Conservation (phyloP, 2,329 filamentous ascomycete genomes). For the Beauveria brongniartii region DNA sequence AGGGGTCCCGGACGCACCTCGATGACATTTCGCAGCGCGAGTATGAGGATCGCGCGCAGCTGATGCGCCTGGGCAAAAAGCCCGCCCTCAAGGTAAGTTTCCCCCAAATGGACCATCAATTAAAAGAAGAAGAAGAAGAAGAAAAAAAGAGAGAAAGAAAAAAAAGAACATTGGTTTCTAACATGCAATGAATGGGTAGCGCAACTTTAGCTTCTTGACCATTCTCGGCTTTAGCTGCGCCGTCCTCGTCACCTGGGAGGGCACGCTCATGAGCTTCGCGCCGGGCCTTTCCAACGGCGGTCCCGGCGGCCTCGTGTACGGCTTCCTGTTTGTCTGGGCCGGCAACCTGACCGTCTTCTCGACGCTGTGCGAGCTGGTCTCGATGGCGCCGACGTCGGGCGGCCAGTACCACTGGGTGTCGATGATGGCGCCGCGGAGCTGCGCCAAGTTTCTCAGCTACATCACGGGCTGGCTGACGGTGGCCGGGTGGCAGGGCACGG, state of each 20-base stretch:
- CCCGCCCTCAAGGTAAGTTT: conserved; percentile 1
- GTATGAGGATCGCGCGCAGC: conserved; percentile 2
- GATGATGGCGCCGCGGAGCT: conserved; percentile 37
- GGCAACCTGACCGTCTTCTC: conserved; percentile 37
- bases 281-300: conserved; percentile 40
- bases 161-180: background rate
- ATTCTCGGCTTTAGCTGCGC: conserved; percentile 46
- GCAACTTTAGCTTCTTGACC: conserved; percentile 41
- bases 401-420: conserved; percentile 56
- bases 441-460: conserved; percentile 47
- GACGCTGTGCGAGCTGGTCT: conserved; percentile 32
- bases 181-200: conserved; percentile 17
- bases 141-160: background rate
- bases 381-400: conserved; percentile 41
- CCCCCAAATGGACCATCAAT: no score
- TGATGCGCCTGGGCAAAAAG: conserved; percentile 8
- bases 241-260: conserved; percentile 47
- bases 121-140: background rate
- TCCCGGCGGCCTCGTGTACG: conserved; percentile 44
- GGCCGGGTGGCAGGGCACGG: conserved; percentile 35
- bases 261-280: conserved; percentile 24
- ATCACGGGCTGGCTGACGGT: conserved; percentile 40
- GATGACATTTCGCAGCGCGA: conserved; percentile 5
- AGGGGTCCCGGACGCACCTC: background rate
- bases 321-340: conserved; percentile 39